Conservation (phyloP, 2,329 filamentous ascomycete genomes). For the Colletotrichum shisoi region DNA sequence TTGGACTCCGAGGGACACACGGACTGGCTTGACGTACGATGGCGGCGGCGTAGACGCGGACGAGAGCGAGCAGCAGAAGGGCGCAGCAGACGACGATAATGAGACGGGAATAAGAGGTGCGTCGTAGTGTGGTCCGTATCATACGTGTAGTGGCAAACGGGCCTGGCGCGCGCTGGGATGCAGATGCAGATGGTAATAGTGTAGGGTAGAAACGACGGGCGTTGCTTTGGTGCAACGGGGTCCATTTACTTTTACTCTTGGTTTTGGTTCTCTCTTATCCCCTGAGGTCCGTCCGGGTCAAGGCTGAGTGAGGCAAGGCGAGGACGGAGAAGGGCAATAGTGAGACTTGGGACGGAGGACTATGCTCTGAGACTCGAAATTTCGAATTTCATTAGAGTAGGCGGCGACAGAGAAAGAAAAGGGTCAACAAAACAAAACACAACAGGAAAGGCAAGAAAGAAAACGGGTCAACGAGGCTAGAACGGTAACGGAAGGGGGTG, state of each 20-base stretch:
- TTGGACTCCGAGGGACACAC: conserved; percentile 15
- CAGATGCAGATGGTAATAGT: not conserved
- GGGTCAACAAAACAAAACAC: too few relatives aligned
- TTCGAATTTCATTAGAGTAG: conserved; percentile 1
- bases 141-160: not conserved
- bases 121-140: not conserved
- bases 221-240: not conserved
- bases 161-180: conserved; percentile 10
- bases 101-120: conserved; percentile 1
- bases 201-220: conserved; percentile 2
- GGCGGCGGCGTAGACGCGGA: not conserved
- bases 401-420: not conserved
- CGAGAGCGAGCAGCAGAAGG: not conserved
- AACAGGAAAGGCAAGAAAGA: not conserved
- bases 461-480: conserved; percentile 6
- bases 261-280: too few relatives aligned
- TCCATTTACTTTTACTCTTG: not conserved
- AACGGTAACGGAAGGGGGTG: conserved; percentile 1
- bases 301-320: not conserved
- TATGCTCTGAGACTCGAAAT: conserved; percentile 2
- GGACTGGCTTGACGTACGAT: conserved; percentile 8
- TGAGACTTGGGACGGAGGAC: conserved; percentile 4
- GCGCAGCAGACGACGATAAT: not conserved
- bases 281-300: not conserved
- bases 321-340: not conserved